These are phyloP conservation scores for Penicillium dipodomyicola DNA, from an alignment of 495 filamentous ascomycete species.

Conservation along the genomic window DNA sequence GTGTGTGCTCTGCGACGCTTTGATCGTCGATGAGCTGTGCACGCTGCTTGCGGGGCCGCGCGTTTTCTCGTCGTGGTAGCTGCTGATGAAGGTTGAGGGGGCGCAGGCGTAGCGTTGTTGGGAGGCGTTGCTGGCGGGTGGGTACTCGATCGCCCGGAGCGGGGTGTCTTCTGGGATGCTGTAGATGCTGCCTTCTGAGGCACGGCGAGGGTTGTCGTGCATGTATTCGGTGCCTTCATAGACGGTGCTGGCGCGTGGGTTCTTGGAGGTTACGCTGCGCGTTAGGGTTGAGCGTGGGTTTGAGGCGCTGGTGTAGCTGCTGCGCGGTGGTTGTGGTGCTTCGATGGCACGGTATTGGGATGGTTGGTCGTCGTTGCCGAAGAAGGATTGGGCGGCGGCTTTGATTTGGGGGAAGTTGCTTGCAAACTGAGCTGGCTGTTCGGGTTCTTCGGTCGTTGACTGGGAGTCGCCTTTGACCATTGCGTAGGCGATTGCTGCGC, in stretches of 20 bases:
- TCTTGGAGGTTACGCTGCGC: conserved; percentile 39
- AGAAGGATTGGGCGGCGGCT: conserved; percentile 23
- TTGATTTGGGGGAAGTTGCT: conserved; percentile 33
- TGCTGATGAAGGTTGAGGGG: conserved; percentile 43
- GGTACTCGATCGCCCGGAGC: conserved; percentile 46
- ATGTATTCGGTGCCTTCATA: conserved; percentile 43
- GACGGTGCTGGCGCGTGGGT: conserved; percentile 43
- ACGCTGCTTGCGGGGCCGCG: conserved; percentile 31
- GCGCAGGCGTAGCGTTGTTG: conserved; percentile 31
- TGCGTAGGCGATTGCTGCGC: conserved; percentile 71
- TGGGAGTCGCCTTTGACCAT: conserved; percentile 56
- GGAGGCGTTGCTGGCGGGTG: conserved; percentile 28
- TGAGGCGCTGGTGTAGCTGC: conserved; percentile 36
- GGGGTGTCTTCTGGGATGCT: conserved; percentile 34
- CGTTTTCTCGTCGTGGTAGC: conserved; percentile 37
- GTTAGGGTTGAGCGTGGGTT: conserved; percentile 32
- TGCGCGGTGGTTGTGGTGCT: conserved; percentile 40
- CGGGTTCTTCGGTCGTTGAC: conserved; percentile 14
- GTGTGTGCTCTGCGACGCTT: conserved; percentile 36
- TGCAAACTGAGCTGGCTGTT: conserved; percentile 26
- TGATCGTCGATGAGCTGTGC: conserved; percentile 45
- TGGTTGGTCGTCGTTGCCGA: conserved; percentile 25
- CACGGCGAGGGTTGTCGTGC: conserved; percentile 37
- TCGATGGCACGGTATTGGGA: conserved; percentile 39
- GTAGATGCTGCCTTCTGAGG: conserved; percentile 41